Evolutionary conservation across 768 basidiomycete genomes (phyloP).

Genomic region (Trametes coccinea): DNA sequence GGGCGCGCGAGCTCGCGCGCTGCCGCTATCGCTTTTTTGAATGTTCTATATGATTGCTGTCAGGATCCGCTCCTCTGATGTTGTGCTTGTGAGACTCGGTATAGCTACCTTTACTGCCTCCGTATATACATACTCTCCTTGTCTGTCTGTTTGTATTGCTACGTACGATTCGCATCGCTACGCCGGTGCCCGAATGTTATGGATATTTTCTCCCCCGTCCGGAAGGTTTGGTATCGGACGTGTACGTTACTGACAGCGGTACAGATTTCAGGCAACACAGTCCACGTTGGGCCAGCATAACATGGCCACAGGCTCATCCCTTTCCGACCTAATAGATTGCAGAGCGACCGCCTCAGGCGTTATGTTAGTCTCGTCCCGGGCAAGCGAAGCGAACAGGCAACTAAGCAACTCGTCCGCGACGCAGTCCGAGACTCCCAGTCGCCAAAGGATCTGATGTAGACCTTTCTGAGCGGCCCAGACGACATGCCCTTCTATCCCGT

Average conservation of each 20-base stretch:
- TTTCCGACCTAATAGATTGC: too few species aligned
- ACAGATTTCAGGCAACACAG: too few species aligned
- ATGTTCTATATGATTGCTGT: constrained; percentile 16
- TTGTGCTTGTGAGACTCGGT: constrained; percentile 21
- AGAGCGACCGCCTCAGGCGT: too few species aligned
- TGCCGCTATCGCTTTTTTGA: neutral
- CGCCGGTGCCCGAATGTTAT: constrained; percentile 2
- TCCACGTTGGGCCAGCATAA: too few species aligned
- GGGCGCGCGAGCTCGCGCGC: neutral
- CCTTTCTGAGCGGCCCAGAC: neutral
- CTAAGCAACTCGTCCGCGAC: too few species aligned
- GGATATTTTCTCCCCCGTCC: neutral
- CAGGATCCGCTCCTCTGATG: constrained; percentile 11
- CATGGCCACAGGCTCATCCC: too few species aligned
- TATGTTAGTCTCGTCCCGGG: too few species aligned
- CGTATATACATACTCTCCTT: constrained; percentile 7
- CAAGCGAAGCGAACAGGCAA: too few species aligned
- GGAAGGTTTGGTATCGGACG: too few species aligned
- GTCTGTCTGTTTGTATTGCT: constrained; percentile 24
- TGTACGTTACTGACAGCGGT: too few species aligned
- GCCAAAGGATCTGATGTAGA: too few species aligned
- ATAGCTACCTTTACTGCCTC: constrained; percentile 18
- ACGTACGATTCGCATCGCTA: constrained; percentile 8
- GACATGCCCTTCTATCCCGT: neutral
- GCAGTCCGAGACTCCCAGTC: too few species aligned